Evolutionary conservation across 139 green algal genomes (phyloP), one percentile per base, ranked within the genome.

Genomic region (Nannochloris sp.): DNA sequence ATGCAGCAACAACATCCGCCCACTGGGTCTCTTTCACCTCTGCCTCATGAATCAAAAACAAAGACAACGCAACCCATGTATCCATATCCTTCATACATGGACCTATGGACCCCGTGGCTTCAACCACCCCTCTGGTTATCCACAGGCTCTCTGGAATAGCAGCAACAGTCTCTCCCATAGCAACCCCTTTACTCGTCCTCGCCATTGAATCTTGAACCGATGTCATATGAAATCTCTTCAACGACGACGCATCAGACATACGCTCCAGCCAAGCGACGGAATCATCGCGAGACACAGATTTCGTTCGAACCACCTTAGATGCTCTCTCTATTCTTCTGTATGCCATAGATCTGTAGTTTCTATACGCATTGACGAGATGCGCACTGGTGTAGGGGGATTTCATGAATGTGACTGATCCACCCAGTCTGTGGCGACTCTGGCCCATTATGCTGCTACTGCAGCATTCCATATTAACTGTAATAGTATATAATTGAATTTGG

Each of bases 61-160:
- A 69, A 5, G 87, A 73, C 2, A 93, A 33, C 59, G 85, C 78
- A 62, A 91, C 53, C 87, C 87, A 95, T 10, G 83, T 72, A 67
- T 89, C 80, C 56, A 87, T 60, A 0, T 62, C 49, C 2, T 36
- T 65, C 8, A 84, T 48, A 16, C 43, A 26, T 5, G 28, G 2
- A 3, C 74, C 78, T 14, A 84, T 68, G 1, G 36, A 31, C 3
- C 64, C 74, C 23, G 20, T 23, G 20, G 20, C 20, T 23, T 43
- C 23, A 8, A 23, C 6, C 2, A 75, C 80, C 0, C 31, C 20
- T 3, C 58, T 9, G 0, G 69, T 81, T 44, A 87, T 73, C 75
- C 74, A 87, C 16, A 61, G 33, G 9, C 45, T 29, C 12, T 72
- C 63, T 14, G 79, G 78, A 6, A 87, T 63, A 14, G 36, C 62